Evolutionary conservation across 1,139 yeast genomes (phyloP).

Genomic region (Kodamaea suecica): DNA sequence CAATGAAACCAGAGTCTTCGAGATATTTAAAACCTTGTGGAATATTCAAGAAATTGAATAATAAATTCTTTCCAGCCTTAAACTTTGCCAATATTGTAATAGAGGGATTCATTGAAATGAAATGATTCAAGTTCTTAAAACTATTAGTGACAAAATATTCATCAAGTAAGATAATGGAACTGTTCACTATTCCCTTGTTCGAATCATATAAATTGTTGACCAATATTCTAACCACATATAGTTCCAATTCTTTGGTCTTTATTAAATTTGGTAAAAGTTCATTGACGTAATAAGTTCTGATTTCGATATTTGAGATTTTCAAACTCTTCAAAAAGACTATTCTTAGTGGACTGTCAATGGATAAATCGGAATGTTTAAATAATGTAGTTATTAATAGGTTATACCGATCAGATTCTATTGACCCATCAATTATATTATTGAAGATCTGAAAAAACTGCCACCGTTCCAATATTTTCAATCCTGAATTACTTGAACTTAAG

Average conservation of each 20-base stretch:
- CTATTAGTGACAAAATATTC: constrained; percentile 14
- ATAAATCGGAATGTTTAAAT: constrained; percentile 60
- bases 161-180: constrained; percentile 11
- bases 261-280: constrained; percentile 46
- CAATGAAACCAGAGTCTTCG: constrained; percentile 33
- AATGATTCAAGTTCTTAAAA: constrained; percentile 18
- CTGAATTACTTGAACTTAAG: constrained; percentile 56
- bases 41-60: constrained; percentile 29
- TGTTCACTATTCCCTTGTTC: constrained; percentile 51
- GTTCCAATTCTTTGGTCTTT: constrained; percentile 31
- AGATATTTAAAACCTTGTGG: constrained; percentile 38
- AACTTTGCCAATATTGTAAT: constrained; percentile 25
- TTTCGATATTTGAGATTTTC: constrained; percentile 49
- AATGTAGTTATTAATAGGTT: constrained; percentile 59
- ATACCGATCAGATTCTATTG: constrained; percentile 35
- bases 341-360: constrained; percentile 64
- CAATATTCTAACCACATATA: constrained; percentile 46
- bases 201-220: constrained; percentile 72
- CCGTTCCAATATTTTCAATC: constrained; percentile 65
- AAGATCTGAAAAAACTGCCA: constrained; percentile 85
- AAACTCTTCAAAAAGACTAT: constrained; percentile 64
- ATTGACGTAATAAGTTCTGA: constrained; percentile 57
- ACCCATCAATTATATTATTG: constrained; percentile 64
- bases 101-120: constrained; percentile 34
- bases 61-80: constrained; percentile 26